Percentiles rank a stretch among this genome's conserved stretches.
Evolutionary conservation across 225 moss, liverwort and hornwort genomes (phyloP).

Genomic region (Sphagnum tenellum): DNA sequence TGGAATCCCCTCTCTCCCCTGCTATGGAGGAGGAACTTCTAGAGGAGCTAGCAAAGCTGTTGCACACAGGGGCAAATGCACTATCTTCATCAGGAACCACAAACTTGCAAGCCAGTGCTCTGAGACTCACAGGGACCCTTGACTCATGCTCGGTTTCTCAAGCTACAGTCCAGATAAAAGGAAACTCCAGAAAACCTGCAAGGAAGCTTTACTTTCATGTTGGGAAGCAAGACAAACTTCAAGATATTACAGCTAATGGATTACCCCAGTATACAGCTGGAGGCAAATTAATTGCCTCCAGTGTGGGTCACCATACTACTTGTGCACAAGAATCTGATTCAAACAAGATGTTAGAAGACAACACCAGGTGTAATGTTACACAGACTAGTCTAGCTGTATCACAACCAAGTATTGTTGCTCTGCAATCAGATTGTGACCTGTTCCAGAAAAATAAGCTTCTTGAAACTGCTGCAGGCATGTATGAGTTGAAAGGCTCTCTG

Average conservation of each 20-base stretch:
- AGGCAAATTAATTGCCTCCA: too few species aligned
- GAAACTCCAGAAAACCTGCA: constrained; percentile 4
- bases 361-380: too few species aligned
- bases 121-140: constrained; percentile 4
- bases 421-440: too few species aligned
- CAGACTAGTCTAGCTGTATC: too few species aligned
- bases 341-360: too few species aligned
- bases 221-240: not conserved
- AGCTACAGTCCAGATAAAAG: constrained; percentile 11
- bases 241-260: constrained; percentile 1
- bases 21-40: constrained; percentile 44
- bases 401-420: too few species aligned
- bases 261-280: too few species aligned
- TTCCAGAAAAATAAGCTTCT: constrained; percentile 1
- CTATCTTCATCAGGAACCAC: not conserved
- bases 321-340: too few species aligned
- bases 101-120: constrained; percentile 1
- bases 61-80: constrained; percentile 10
- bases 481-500: not conserved
- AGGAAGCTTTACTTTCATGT: constrained; percentile 27
- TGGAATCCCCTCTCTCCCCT: constrained; percentile 19
- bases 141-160: constrained; percentile 10
- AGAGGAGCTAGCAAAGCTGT: constrained; percentile 36
- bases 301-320: too few species aligned
- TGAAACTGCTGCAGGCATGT: constrained; percentile 6